Conservation (phyloP, 208 protist species). For the Acanthamoeba healyi region DNA sequence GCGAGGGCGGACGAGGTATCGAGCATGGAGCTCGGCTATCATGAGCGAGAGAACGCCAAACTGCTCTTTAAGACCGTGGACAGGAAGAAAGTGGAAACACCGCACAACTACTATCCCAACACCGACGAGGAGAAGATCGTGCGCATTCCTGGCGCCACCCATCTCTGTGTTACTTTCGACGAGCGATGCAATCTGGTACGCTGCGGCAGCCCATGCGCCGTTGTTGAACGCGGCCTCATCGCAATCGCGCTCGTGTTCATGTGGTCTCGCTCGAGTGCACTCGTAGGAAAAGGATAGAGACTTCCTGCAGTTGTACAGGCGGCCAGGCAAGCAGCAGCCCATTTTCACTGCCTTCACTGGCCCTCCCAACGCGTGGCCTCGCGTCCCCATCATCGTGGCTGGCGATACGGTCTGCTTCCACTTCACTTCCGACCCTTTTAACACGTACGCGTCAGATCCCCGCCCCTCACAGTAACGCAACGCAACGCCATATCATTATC, state of each 20-base stretch:
- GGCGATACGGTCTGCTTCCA: constrained; percentile 64
- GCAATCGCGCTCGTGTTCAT: no score
- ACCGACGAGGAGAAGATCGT: constrained; percentile 61
- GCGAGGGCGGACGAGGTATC: not conserved
- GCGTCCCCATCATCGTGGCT: constrained; percentile 50
- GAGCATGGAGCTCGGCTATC: not conserved
- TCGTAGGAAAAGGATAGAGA: constrained; percentile 45
- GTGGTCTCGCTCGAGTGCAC: not conserved
- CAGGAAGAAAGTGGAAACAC: constrained; percentile 62
- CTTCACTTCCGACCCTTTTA: constrained; percentile 60
- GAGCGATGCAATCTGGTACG: constrained; percentile 13
- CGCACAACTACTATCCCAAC: constrained; percentile 69
- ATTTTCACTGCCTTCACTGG: constrained; percentile 18
- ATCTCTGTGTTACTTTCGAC: constrained; percentile 66
- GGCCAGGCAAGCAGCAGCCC: constrained; percentile 5
- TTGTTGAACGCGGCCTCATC: not conserved
- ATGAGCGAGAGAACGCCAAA: constrained; percentile 21
- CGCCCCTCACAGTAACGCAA: not conserved
- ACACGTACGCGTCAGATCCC: not conserved
- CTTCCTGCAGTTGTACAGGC: constrained; percentile 59
- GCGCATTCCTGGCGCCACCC: constrained; percentile 58
- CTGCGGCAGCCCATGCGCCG: not conserved
- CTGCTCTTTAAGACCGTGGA: not conserved
- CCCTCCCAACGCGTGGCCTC: constrained; percentile 31
- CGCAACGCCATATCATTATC: no score